A percentile compares a stretch with the other conserved stretches of the same genome.
Evolutionary conservation across 108 stramenopile genomes (phyloP).

Genomic region (Pseudonitzschia delicatissima): DNA sequence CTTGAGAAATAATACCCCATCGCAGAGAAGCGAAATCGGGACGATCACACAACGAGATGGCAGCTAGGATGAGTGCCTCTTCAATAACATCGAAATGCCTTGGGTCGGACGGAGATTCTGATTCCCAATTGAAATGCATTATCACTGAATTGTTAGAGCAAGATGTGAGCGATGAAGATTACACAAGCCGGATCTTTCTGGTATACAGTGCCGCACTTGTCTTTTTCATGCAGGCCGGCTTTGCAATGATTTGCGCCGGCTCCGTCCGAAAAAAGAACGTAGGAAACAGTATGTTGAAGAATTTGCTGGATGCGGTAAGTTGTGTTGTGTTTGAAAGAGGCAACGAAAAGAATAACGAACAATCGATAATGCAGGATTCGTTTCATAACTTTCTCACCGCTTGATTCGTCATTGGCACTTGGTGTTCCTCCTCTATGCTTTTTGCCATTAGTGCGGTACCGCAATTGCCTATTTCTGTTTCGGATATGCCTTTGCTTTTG

Average conservation of each 20-base stretch:
- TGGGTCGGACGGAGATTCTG: conserved; percentile 3
- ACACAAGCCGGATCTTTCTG: conserved; percentile 48
- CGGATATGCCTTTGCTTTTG: conserved; percentile 84
- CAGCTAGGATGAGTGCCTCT: background rate
- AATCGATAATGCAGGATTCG: too few relatives aligned
- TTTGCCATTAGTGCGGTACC: conserved; percentile 61
- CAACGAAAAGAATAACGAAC: background rate
- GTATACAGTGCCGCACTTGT: conserved; percentile 73
- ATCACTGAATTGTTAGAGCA: conserved; percentile 18
- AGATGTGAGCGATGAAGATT: conserved; percentile 14
- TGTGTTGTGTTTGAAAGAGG: conserved; percentile 18
- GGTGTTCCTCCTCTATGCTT: conserved; percentile 29
- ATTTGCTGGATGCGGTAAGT: conserved; percentile 78
- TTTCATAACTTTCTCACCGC: background rate
- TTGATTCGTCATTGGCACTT: background rate
- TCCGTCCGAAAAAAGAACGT: conserved; percentile 81
- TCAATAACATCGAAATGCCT: too few relatives aligned
- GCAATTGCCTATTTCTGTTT: conserved; percentile 72
- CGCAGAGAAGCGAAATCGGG: too few relatives aligned
- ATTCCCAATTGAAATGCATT: conserved; percentile 19
- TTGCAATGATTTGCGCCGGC: conserved; percentile 88
- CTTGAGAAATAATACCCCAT: too few relatives aligned
- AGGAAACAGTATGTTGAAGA: conserved; percentile 88
- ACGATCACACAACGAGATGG: background rate
- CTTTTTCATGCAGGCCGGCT: conserved; percentile 91